These are phyloP conservation scores for Acrocalymma vagum DNA, from an alignment of 2,329 filamentous ascomycete species.

Conservation along the genomic window DNA sequence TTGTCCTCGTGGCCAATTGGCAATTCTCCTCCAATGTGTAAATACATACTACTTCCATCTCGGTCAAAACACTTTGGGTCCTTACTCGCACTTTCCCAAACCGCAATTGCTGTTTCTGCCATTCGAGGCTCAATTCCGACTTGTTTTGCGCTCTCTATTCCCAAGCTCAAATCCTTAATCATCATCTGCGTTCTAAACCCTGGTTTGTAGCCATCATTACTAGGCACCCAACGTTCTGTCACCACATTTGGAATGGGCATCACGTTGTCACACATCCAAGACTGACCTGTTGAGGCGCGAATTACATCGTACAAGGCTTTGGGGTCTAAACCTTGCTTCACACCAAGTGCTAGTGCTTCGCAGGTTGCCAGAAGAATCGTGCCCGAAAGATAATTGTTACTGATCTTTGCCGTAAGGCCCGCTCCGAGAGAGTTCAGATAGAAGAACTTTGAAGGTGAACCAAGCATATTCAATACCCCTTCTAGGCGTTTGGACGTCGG, in stretches of 20 bases:
- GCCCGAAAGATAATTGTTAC: constrained; percentile 43
- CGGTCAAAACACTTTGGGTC: constrained; percentile 35
- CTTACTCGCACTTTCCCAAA: constrained; percentile 33
- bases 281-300: constrained; percentile 38
- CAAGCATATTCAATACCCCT: constrained; percentile 26
- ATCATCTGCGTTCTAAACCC: constrained; percentile 47
- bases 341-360: constrained; percentile 42
- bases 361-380: constrained; percentile 41
- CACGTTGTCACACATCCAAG: constrained; percentile 46
- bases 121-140: constrained; percentile 34
- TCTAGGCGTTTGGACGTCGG: constrained; percentile 21
- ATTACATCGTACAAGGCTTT: constrained; percentile 35
- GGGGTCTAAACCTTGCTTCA: constrained; percentile 40
- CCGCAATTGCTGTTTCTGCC: constrained; percentile 36
- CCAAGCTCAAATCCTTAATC: constrained; percentile 42
- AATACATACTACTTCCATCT: constrained; percentile 40
- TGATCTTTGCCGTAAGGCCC: constrained; percentile 41
- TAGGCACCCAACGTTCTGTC: constrained; percentile 38
- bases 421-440: constrained; percentile 37
- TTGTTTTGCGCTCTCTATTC: constrained; percentile 35
- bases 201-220: constrained; percentile 40
- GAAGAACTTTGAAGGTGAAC: constrained; percentile 36
- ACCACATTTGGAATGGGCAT: constrained; percentile 42
- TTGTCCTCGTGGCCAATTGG: constrained; percentile 36
- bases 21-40: constrained; percentile 37